Percentiles rank a stretch among this genome's conserved stretches.
Evolutionary conservation across 2,329 filamentous ascomycete species (phyloP).

Genomic region (Myriosclerotinia scirpicola): DNA sequence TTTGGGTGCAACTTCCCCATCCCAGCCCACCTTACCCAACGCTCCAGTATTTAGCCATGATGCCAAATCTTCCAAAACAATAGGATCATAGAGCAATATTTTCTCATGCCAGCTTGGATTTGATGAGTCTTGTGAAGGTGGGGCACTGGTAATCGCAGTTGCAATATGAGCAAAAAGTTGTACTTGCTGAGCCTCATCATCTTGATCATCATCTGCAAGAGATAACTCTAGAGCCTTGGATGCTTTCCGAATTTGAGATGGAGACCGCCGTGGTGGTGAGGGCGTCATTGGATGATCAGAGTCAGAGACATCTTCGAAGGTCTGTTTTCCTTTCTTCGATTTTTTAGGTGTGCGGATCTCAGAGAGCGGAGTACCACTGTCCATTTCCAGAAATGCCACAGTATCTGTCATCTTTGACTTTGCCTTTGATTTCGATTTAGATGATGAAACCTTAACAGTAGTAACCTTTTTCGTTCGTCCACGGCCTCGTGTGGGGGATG

Average conservation of each 20-base stretch:
- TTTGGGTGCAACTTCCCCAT: conserved; percentile 60
- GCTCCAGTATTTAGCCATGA: conserved; percentile 77
- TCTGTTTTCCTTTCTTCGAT: conserved; percentile 31
- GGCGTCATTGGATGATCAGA: conserved; percentile 43
- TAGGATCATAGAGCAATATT: conserved; percentile 89
- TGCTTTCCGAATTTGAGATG: conserved; percentile 29
- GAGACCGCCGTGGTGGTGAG: conserved; percentile 35
- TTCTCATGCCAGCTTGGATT: conserved; percentile 82
- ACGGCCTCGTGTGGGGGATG: conserved; percentile 40
- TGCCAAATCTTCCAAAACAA: conserved; percentile 82
- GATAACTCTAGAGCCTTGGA: conserved; percentile 27
- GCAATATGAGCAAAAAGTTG: conserved; percentile 55
- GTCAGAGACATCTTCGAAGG: conserved; percentile 52
- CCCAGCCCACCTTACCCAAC: conserved; percentile 61
- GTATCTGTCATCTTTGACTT: conserved; percentile 29
- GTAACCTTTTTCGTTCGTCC: conserved; percentile 47
- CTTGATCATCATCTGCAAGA: conserved; percentile 21
- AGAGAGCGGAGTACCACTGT: conserved; percentile 31
- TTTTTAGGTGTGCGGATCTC: conserved; percentile 39
- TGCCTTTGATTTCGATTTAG: conserved; percentile 27
- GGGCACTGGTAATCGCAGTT: conserved; percentile 52
- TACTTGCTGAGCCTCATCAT: conserved; percentile 43
- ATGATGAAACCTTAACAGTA: conserved; percentile 23
- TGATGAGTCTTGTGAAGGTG: conserved; percentile 50
- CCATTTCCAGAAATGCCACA: conserved; percentile 29